Base-by-base conservation (phyloP, 1,284 basidiomycete species). In the Puccinia hordei region DNA sequence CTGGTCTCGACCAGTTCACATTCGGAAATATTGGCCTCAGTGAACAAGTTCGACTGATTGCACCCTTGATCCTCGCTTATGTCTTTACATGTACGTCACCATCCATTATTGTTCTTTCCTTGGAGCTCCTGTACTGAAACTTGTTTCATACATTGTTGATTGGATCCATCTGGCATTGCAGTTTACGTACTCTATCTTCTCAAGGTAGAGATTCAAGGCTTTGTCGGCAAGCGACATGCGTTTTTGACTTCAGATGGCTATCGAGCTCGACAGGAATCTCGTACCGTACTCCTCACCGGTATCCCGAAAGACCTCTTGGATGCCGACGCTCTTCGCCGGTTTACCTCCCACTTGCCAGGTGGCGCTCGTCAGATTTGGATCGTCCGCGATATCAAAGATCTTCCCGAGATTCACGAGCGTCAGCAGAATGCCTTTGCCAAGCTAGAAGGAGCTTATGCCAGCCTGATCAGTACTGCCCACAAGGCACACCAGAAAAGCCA, bases 301-400 rank as follows among this genome's bases (percentile, higher is more conserved):
- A 90, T 99, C 9, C 94, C 95, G n/a, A 86, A 89, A 63, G 89
- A 90, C 77, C 91, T 92, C 83, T 90, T 94, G 82, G 86, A 86
- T 63, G 86, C 91, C 82, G 87, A 89, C 27, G 91, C 91, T 30
- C 88, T 98, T 44, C 88, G 87, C 63, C 87, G 87, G 80, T 86
- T 92, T n/a, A 94, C 91, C 85, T 88, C 89, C 35, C 88, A 90
- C 82, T 88, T 95, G 5, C 93, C 93, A 0, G 94, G 94, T 9
- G 93, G 93, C 24, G 91, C 94, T 5, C 91, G 90, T 83, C 90
- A 91, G 81, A 90, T 99, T 46, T 99, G 96, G 95, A 88, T 98
- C 59, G 93, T 94, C 85, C 89, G 91, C 88, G 90, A 97, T 84
- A 87, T 95, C 79, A 92, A 93, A 85, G 90, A 93, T 2, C 88